Evolutionary conservation across 176 grass and related monocot species (phyloP).

Genomic region (Urochloa ruziziensis): DNA sequence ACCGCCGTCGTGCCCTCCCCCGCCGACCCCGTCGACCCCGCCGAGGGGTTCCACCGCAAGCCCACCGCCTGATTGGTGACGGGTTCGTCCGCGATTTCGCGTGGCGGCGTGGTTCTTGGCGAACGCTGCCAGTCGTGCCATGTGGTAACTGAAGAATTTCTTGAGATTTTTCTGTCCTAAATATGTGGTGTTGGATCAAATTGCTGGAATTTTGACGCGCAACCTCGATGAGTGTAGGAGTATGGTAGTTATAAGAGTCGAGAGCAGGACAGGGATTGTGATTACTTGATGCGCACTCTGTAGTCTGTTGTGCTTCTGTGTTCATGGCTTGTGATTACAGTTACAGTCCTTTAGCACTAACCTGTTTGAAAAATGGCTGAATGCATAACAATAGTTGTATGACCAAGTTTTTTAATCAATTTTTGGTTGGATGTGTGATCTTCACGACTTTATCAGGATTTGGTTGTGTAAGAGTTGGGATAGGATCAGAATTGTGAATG

Average conservation of each 20-base stretch:
- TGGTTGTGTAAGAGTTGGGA: not conserved
- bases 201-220: not conserved
- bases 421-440: not conserved
- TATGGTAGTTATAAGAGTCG: not conserved
- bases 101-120: not conserved
- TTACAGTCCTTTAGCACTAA: not conserved
- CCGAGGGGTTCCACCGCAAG: constrained; percentile 70
- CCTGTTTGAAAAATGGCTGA: not conserved
- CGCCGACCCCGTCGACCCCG: constrained; percentile 44
- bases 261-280: not conserved
- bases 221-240: not conserved
- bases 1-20: constrained; percentile 52
- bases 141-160: not conserved
- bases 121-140: not conserved
- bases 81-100: not conserved
- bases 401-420: too few species aligned
- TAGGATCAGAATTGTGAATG: not conserved
- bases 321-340: not conserved
- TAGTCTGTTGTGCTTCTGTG: too few species aligned
- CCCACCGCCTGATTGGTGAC: constrained; percentile 50
- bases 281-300: not conserved
- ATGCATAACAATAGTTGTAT: not conserved
- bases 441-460: not conserved
- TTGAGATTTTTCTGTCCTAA: not conserved
- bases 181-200: not conserved